Base-by-base conservation (phyloP, 2,329 filamentous ascomycete genomes). In the Phoma sp. region DNA sequence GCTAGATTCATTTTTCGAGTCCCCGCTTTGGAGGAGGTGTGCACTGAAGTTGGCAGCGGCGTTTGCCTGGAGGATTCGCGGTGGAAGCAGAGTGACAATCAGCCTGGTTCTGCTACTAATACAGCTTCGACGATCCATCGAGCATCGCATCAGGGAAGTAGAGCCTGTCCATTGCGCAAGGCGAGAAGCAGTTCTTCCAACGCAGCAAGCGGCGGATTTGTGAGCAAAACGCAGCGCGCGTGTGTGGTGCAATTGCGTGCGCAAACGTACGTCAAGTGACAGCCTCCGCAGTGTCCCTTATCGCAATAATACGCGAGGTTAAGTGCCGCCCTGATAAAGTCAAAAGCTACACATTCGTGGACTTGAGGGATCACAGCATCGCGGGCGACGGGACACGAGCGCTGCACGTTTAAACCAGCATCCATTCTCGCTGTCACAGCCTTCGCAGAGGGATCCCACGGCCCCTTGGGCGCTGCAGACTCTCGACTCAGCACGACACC, bases 261-360 rank as follows among this genome's bases (percentile, higher is more conserved):
- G 67, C 67, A 65, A 63, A 58, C 45, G 45, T 45, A 59, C 66
- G 68, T 69, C 70, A 61, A 72, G 71, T 74, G 71, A 72, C 65
- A 40, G 66, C 66, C 62, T 62, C 69, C 59, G 54, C 68, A 64
- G 69, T 68, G 65, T 59, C 53, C 42, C 59, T 62, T 15, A 60
- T 67, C 61, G 65, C 68, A 59, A 65, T 71, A 70, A 69, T 62
- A 65, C 66, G 62, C 66, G 59, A 69, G 63, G 66, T 62, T 47
- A 60, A 62, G 67, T 72, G 69, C 62, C 66, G 50, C 57, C 58
- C 61, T 65, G 51, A 58, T 67, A 62, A 68, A 63, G 60, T 63
- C 62, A 66, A 64, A 53, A 66, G 53, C 61, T 62, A 58, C 68
- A 53, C 51, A 40, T 61, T 62, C 65, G 64, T 65, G 64, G 69